Evolutionary conservation across 2,329 filamentous ascomycete genomes (phyloP), one percentile per base, ranked within the genome.

Genomic region (Pyricularia sp.): DNA sequence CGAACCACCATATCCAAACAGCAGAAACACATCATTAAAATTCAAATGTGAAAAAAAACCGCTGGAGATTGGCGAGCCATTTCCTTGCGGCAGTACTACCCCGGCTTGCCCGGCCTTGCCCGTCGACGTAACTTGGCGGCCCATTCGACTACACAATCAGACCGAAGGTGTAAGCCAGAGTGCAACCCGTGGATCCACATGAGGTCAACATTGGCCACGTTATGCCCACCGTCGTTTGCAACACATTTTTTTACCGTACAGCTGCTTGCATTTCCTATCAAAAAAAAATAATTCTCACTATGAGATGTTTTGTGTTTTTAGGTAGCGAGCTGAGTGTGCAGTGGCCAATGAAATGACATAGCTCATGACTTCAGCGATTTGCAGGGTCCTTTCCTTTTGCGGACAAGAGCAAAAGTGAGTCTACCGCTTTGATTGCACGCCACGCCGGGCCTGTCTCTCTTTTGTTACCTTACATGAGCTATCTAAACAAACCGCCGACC

Each of bases 321-420:
- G 55, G 33, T 28, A 65, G 31, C 31, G 25, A 7, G 20, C 11
- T 31, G 30, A 50, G 42, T 14, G 17, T 50, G 20, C 20, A n/a
- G 33, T n/a, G 61, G 25, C 66, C 64, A 68, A 68, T 66, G 30
- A 36, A 30, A 65, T 68, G 64, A 66, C 69, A 66, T 68, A 68
- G 23, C 25, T 20, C 11, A 69, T 68, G 69, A 68, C 66, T 68
- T 68, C 66, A 69, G 42, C 50, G 69, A 69, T 69, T 67, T 55
- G 66, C 69, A 69, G 65, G 69, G 69, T 69, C 69, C 66, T 65
- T 59, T 17, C 64, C 20, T n/a, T 12, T 42, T 66, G 30, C 2
- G 25, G 42, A 50, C 42, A 50, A 50, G 42, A n/a, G 17, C 42
- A n/a, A 50, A 50, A 50, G 2, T 50, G 17, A 50, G 50, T 30